These are phyloP conservation scores for Euryodendron excelsum DNA, from an alignment of 148 eudicot genomes.

Conservation along the genomic window DNA sequence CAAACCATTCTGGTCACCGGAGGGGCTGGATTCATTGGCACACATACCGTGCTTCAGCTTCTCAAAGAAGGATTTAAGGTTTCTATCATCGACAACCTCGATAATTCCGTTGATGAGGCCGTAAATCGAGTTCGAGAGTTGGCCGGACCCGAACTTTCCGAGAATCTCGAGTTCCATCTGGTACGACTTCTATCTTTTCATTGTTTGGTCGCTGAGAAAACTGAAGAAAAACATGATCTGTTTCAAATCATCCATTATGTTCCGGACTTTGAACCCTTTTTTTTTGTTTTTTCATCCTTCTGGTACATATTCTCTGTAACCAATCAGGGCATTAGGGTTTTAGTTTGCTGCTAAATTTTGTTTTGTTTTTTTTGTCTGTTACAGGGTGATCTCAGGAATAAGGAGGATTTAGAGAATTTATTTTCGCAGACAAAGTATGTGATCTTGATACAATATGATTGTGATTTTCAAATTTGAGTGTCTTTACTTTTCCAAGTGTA, in stretches of 20 bases:
- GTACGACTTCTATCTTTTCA: conserved; percentile 21
- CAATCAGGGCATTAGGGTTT: background rate
- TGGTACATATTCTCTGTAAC: background rate
- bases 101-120: conserved; percentile 67
- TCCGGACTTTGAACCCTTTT: too few species aligned
- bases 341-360: background rate
- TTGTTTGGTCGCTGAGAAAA: background rate
- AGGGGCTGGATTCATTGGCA: conserved; percentile 84
- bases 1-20: conserved; percentile 69
- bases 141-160: conserved; percentile 53
- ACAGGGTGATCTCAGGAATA: conserved; percentile 84
- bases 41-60: conserved; percentile 69
- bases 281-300: too few species aligned
- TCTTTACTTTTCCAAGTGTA: background rate
- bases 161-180: conserved; percentile 57
- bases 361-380: conserved; percentile 14
- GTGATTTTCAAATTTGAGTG: background rate
- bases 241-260: too few species aligned
- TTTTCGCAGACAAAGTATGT: conserved; percentile 61
- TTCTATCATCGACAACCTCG: conserved; percentile 66
- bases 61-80: conserved; percentile 63
- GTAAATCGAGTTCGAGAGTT: conserved; percentile 45
- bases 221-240: background rate
- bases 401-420: conserved; percentile 71
- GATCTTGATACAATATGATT: background rate